Conservation (phyloP, 495 filamentous ascomycete species). For the Talaromyces nanjingensis region DNA sequence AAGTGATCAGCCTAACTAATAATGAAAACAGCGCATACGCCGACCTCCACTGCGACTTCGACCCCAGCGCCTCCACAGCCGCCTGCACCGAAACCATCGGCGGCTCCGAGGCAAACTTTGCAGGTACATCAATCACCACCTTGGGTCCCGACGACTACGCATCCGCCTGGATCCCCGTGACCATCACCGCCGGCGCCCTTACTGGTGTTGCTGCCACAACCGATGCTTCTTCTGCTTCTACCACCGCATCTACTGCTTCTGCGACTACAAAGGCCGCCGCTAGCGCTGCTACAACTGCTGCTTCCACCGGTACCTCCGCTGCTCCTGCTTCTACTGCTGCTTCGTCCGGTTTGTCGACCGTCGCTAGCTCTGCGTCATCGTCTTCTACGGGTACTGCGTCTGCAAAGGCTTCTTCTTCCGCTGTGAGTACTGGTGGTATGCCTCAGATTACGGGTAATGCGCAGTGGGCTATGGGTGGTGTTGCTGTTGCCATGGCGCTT, state of each 20-base stretch:
- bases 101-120: constrained; percentile 20
- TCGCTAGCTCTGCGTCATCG: background rate
- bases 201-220: constrained; percentile 8
- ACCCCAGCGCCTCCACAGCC: constrained; percentile 27
- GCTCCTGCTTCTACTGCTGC: background rate
- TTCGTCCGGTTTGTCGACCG: background rate
- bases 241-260: constrained; percentile 6
- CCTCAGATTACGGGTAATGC: constrained; percentile 11
- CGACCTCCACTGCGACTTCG: constrained; percentile 20
- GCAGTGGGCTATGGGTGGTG: constrained; percentile 13
- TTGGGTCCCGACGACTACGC: constrained; percentile 11
- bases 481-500: constrained; percentile 15
- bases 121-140: constrained; percentile 16
- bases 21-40: constrained; percentile 17
- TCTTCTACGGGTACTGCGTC: background rate
- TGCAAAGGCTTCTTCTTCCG: constrained; percentile 3
- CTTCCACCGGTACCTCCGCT: background rate
- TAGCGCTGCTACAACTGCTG: background rate
- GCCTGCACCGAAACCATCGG: constrained; percentile 26
- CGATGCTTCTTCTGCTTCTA: background rate
- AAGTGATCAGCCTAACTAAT: background rate
- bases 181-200: constrained; percentile 24
- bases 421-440: constrained; percentile 16
- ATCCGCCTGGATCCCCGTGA: constrained; percentile 22
- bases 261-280: constrained; percentile 7